Base-by-base conservation (phyloP, 768 basidiomycete genomes). In the Leccinum fibrillosum region DNA sequence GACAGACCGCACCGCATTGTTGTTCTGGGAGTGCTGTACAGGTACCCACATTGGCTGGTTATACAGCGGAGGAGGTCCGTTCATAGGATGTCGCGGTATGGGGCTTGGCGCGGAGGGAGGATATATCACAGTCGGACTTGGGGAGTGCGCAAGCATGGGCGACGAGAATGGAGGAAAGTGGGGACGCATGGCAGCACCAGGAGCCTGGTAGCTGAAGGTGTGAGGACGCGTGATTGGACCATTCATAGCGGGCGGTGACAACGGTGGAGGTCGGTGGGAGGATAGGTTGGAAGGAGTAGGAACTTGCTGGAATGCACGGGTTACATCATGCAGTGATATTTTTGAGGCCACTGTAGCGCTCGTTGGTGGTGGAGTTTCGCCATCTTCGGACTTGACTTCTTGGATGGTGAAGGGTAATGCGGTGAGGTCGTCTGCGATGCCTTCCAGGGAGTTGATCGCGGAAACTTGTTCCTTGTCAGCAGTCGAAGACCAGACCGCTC, bases 341-440 rank as follows among this genome's bases (percentile, higher is more conserved):
- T 89, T 84, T 17, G 86, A 86, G 25, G 89, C 81, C 13, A 71
- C 65, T 23, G 82, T 77, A 26, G 81, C 74, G 21, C 83, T 76
- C 5, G 80, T 76, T 23, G 88, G 85, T 13, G 89, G 89, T 2
- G 90, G 88, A 2, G 89, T 90, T 69, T 85, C 86, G 19, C 89
- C 91, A 64, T 89, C 90, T 68, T 92, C 91, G 11, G 90, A 89
- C 69, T 92, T 93, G 53, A 92, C 87, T 56, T 94, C 92, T 66
- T 89, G 90, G 34, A 93, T 70, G 5, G 88, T 87, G 72, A 90
- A 90, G 11, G 91, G 90, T 30, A 94, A 76, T 23, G 86, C 78
- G 30, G 88, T 86, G 55, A 92, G 76, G 66, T 94, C 93, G 66
- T 93, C 91, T 26, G 85, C 84, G 56, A 95, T 91, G 17, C 86